Evolutionary conservation across 2,329 filamentous ascomycete genomes (phyloP).

Genomic region (Davidsoniella virescens): DNA sequence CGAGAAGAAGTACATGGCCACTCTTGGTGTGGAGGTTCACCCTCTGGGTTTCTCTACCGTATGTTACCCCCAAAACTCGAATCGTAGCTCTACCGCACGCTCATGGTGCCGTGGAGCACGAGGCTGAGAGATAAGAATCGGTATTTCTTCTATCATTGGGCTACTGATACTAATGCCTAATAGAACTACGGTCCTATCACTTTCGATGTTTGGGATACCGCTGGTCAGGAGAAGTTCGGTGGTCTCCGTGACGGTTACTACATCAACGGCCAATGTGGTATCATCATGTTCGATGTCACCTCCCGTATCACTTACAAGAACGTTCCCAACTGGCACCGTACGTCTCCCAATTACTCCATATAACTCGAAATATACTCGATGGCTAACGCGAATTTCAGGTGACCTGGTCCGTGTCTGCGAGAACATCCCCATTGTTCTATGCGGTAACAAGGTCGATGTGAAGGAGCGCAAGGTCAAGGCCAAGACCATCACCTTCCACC

Average conservation of each 20-base stretch:
- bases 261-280: conserved; percentile 99
- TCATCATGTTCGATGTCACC: conserved; percentile 99
- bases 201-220: conserved; percentile 99
- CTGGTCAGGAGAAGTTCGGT: conserved; percentile 98
- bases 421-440: conserved; percentile 96
- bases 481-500: conserved; percentile 99
- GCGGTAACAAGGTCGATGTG: conserved; percentile 98
- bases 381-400: conserved; percentile 34
- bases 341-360: conserved; percentile 24
- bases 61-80: conserved; percentile 31
- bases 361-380: background rate
- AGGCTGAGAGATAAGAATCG: background rate
- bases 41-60: conserved; percentile 95
- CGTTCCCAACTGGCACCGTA: conserved; percentile 99
- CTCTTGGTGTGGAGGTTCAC: conserved; percentile 97
- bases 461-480: conserved; percentile 99
- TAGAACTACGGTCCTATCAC: conserved; percentile 91
- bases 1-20: conserved; percentile 99
- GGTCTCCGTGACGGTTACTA: conserved; percentile 99
- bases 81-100: conserved; percentile 11
- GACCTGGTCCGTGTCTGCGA: conserved; percentile 98
- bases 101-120: background rate
- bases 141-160: background rate
- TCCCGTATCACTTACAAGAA: conserved; percentile 99
- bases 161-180: background rate